These are phyloP conservation scores for Neospora caninum DNA, from an alignment of 169 alveolate genomes.

Conservation along the genomic window DNA sequence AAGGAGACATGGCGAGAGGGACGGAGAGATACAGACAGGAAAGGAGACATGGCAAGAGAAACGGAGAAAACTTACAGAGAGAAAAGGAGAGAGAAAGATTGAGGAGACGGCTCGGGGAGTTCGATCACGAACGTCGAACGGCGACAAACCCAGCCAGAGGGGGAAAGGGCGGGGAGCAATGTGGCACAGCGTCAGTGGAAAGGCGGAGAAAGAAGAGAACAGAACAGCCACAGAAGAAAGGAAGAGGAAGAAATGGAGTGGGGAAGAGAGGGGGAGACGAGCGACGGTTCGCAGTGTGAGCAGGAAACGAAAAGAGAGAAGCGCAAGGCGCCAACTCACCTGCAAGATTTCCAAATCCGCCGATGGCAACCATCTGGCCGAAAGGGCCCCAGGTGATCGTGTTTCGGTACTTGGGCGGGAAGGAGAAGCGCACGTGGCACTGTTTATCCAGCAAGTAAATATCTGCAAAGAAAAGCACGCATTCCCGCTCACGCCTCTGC, in stretches of 20 bases:
- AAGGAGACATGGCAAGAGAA: neutral
- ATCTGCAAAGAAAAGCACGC: conserved; percentile 24
- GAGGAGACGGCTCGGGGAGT: too few relatives aligned
- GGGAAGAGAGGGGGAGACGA: neutral
- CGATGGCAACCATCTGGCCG: conserved; percentile 75
- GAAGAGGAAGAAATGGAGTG: too few relatives aligned
- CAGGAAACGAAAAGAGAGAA: neutral
- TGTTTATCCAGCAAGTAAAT: conserved; percentile 59
- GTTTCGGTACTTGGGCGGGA: conserved; percentile 68
- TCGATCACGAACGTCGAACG: too few relatives aligned
- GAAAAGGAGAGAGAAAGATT: neutral
- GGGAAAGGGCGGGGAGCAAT: too few relatives aligned
- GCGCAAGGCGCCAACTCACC: conserved; percentile 42
- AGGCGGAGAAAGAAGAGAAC: too few relatives aligned
- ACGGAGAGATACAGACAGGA: neutral
- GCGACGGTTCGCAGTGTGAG: neutral
- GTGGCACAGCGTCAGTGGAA: too few relatives aligned
- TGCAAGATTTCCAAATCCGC: conserved; percentile 76
- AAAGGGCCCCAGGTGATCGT: conserved; percentile 75
- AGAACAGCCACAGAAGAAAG: too few relatives aligned
- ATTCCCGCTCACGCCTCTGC: too few relatives aligned
- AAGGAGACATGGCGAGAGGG: neutral
- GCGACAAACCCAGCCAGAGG: too few relatives aligned
- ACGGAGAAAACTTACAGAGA: neutral
- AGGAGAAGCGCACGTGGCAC: conserved; percentile 51